Base-by-base conservation (phyloP, 371 early-diverging fungal genomes). In the Rhizomucor pusillus region DNA sequence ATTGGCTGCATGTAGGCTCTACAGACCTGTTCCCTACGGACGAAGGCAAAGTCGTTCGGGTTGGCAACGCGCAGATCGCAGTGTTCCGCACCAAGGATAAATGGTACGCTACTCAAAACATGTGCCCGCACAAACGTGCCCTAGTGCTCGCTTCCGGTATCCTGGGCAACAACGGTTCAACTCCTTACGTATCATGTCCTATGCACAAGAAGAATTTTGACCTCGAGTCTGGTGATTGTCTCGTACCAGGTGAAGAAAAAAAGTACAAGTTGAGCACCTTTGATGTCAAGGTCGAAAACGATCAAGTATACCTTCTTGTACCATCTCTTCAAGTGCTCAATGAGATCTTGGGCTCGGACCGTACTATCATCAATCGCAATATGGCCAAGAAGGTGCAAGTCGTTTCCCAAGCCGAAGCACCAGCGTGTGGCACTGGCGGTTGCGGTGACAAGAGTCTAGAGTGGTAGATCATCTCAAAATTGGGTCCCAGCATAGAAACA, bases 51-150 rank as follows among this genome's bases (percentile, higher is more conserved):
- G 72, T 78, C 19, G 63, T 87, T 29, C 77, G 75, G 35, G 54
- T 73, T 50, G 85, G 86, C 29, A 72, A 85, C 52, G 71, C 73
- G 5, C 87, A 86, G 60, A 73, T 87, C 25, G 86, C 87, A 0
- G 69, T 87, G 0, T 85, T 81, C 66, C 70, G 62, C 50, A 66
- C 66, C 18, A 22, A 50, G 2, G 72, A 65, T 18, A 60, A 71
- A 18, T 86, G 82, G 79, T 86, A 85, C 57, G 87, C 85, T 23
- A 82, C 85, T 19, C 87, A 86, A 59, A 86, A 86, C 65, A 87
- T 87, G 86, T 87, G 88, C 50, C 84, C 87, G 11, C 82, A 86
- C 61, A 87, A 86, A 60, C 79, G 82, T 44, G 82, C 86, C 24
- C 65, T 87, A 40, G 85, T 87, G n/a, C 67, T 87, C 25, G 75